Evolutionary conservation across 1,284 basidiomycete genomes (phyloP).

Genomic region (Gymnopus androsaceus): DNA sequence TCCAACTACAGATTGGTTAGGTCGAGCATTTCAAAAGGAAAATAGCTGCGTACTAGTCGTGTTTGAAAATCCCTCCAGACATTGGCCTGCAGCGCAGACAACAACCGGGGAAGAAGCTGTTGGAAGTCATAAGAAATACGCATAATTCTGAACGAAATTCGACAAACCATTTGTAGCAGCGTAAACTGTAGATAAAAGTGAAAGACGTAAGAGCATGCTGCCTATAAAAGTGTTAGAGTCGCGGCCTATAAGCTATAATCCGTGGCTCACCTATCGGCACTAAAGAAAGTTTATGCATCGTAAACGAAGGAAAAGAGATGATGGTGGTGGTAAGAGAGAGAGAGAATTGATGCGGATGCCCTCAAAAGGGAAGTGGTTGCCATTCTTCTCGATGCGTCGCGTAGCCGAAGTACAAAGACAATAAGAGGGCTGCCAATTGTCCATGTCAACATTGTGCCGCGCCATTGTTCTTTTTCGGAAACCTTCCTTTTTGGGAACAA

Average conservation of each 20-base stretch:
- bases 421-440: too few species aligned
- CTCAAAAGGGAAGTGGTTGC: slow-evolving; percentile 6
- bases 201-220: background rate
- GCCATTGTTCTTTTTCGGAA: too few species aligned
- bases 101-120: slow-evolving; percentile 61
- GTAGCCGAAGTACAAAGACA: background rate
- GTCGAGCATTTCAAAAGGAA: background rate
- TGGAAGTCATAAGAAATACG: background rate
- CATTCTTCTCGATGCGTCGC: background rate
- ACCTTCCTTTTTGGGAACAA: too few species aligned
- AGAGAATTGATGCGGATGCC: slow-evolving; percentile 1
- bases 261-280: background rate
- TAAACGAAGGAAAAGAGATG: slow-evolving; percentile 13
- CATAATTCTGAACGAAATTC: background rate
- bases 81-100: slow-evolving; percentile 81
- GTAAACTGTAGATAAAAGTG: background rate
- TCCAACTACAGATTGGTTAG: slow-evolving; percentile 52
- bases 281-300: slow-evolving; percentile 5
- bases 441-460: too few species aligned
- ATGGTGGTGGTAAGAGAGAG: background rate
- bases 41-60: slow-evolving; percentile 55
- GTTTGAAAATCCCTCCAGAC: slow-evolving; percentile 72
- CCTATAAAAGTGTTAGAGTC: background rate
- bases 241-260: background rate
- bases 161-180: slow-evolving; percentile 3